Evolutionary conservation across 768 basidiomycete genomes (phyloP), one percentile per base, ranked within the genome.

Genomic region (Mycena latifolia): DNA sequence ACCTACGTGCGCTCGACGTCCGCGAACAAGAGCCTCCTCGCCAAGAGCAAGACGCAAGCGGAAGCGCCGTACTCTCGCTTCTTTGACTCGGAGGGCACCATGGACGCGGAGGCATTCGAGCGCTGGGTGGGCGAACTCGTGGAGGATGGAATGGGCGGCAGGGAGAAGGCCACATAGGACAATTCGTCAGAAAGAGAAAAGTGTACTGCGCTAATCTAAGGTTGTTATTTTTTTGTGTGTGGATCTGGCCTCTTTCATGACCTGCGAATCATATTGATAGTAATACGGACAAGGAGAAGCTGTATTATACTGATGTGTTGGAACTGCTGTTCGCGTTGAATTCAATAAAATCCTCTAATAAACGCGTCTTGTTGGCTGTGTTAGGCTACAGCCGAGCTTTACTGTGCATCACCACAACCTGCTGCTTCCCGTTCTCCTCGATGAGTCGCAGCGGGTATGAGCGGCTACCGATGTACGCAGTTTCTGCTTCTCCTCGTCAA

Each of bases 21-120:
- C 53, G 89, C 89, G 39, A 96, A 96, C 57, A 97, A 97, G 81
- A 90, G 91, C 6, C 84, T 96, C 14, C 86, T 98, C 9, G 87
- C 88, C 58, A 89, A 89, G 71, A 88, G 89, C 14, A 87, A 88
- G 61, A 84, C 88, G 18, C 82, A 83, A 51, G 86, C 85, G 10
- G 81, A 82, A 18, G 83, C 84, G 46, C 80, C 83, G 22, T 92
- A 91, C 77, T 88, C 88, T 33, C 83, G 84, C 17, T 94, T 97
- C 77, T 95, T 97, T 73, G 93, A 96, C 69, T 89, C 86, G 50
- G 81, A 87, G 27, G 96, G 96, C 3, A 86, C 82, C 31, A 87
- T 98, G 84, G 89, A 93, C 72, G 89, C 92, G 74, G 89, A 85
- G 20, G 79, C 75, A 28, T 92, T 97, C 63, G 92, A 92, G 77